These are phyloP conservation scores for Gymnopilus junonius DNA, from an alignment of 768 basidiomycete genomes.

Conservation along the genomic window DNA sequence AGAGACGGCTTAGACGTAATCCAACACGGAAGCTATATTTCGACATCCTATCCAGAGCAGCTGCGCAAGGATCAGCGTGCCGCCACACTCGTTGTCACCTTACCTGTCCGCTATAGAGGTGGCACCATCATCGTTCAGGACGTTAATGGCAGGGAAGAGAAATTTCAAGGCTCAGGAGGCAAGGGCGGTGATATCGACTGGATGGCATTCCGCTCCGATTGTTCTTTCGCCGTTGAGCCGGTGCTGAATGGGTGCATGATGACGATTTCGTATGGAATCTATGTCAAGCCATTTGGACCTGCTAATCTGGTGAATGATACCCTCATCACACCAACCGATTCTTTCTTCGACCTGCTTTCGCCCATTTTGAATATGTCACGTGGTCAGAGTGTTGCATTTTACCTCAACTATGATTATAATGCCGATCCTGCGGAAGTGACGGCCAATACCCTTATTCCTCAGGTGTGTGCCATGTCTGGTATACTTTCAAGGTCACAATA, in stretches of 20 bases:
- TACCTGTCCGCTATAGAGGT: conserved; percentile 76
- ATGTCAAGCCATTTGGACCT: conserved; percentile 69
- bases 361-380: conserved; percentile 75
- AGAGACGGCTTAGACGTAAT: conserved; percentile 76
- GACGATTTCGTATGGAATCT: conserved; percentile 73
- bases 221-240: conserved; percentile 74
- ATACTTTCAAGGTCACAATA: background rate
- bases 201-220: conserved; percentile 76
- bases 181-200: conserved; percentile 75
- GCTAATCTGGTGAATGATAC: conserved; percentile 55
- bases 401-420: conserved; percentile 69
- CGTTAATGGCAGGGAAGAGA: conserved; percentile 59
- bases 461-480: conserved; percentile 47
- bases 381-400: conserved; percentile 75
- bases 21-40: conserved; percentile 60
- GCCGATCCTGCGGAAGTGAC: conserved; percentile 71
- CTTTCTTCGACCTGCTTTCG: conserved; percentile 71
- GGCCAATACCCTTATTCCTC: conserved; percentile 73
- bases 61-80: conserved; percentile 67
- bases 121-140: conserved; percentile 66
- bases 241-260: conserved; percentile 74
- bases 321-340: conserved; percentile 73
- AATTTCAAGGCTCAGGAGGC: conserved; percentile 63
- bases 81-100: conserved; percentile 73
- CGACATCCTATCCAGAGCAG: conserved; percentile 51